phyloP scores from a whole-genome alignment of 106 monocot genomes.

The Posidonia australis region DNA sequence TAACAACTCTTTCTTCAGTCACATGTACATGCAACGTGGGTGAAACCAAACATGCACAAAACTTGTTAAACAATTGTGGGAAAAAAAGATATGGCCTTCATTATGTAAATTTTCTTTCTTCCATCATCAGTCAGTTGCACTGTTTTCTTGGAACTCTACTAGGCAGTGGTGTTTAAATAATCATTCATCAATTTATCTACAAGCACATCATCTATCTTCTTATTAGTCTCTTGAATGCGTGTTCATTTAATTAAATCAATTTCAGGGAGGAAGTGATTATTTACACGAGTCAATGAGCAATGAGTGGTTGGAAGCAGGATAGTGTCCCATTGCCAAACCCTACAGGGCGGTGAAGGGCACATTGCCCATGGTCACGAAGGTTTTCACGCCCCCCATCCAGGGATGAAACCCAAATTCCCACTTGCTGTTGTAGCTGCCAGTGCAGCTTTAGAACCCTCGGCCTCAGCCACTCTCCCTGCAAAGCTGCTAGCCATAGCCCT shows the following conservation, averaged over 20 bases:
- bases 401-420: slow-evolving; percentile 62
- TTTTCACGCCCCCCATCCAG: slow-evolving; percentile 61
- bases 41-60: too few species aligned
- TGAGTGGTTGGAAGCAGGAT: slow-evolving; percentile 79
- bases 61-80: too few species aligned
- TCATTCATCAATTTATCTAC: too few species aligned
- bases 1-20: too few species aligned
- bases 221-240: background rate
- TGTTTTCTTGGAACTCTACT: too few species aligned
- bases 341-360: slow-evolving; percentile 63
- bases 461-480: slow-evolving; percentile 64
- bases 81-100: too few species aligned
- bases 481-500: slow-evolving; percentile 64
- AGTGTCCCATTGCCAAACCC: slow-evolving; percentile 71
- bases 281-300: slow-evolving; percentile 62
- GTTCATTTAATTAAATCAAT: background rate
- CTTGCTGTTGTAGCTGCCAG: slow-evolving; percentile 56
- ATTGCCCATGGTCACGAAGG: slow-evolving; percentile 65
- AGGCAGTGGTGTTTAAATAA: too few species aligned
- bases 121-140: too few species aligned
- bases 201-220: background rate
- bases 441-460: slow-evolving; percentile 69
- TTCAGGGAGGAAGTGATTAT: slow-evolving; percentile 15
- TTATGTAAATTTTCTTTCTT: too few species aligned
- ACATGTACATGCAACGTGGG: too few species aligned